A percentile compares a stretch with the other conserved stretches of the same genome.
These are phyloP conservation scores for Leccinum obscurum DNA, from an alignment of 768 basidiomycete species.

Conservation along the genomic window DNA sequence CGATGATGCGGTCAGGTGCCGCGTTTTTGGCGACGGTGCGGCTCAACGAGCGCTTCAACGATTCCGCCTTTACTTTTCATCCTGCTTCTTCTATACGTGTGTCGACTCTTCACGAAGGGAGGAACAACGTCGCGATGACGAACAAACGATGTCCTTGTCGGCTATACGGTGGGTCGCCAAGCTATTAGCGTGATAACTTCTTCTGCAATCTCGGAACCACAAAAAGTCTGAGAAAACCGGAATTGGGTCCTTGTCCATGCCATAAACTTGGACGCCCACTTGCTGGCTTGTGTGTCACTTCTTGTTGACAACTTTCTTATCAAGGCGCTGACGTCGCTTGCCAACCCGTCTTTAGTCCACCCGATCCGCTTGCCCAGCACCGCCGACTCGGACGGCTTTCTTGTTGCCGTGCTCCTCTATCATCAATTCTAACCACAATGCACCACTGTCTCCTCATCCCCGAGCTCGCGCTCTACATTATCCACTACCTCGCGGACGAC, in stretches of 20 bases:
- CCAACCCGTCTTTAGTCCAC: not conserved
- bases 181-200: not conserved
- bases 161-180: not conserved
- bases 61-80: not conserved
- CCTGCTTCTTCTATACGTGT: not conserved
- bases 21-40: not conserved
- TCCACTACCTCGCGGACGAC: slow-evolving; percentile 27
- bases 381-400: not conserved
- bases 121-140: not conserved
- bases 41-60: not conserved
- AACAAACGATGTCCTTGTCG: not conserved
- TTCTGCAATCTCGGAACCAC: slow-evolving; percentile 4
- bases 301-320: not conserved
- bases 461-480: slow-evolving; percentile 27
- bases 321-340: slow-evolving; percentile 3
- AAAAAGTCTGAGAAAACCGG: slow-evolving; percentile 18
- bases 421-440: slow-evolving; percentile 10
- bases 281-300: not conserved
- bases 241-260: slow-evolving; percentile 2
- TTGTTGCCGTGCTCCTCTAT: not conserved
- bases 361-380: not conserved
- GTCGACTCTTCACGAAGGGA: not conserved
- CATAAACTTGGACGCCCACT: not conserved
- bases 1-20: not conserved
- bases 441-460: slow-evolving; percentile 32